Base-by-base conservation (phyloP, 768 basidiomycete species). In the Amanita polypyramis region DNA sequence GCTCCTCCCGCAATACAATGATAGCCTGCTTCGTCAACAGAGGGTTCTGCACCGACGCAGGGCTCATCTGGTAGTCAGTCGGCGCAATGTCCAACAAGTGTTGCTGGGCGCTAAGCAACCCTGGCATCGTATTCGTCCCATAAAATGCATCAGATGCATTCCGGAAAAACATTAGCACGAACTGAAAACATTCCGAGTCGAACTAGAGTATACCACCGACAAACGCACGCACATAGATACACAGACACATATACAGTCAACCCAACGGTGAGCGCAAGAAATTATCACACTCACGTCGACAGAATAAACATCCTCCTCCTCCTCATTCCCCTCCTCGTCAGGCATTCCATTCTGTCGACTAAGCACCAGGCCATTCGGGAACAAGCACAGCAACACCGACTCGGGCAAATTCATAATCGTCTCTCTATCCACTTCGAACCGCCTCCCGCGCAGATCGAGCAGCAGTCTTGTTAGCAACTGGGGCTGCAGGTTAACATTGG, bases 341-440 rank as follows among this genome's bases (percentile, higher is more conserved):
- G 79, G 78, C 47, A 86, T 66, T 14, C 82, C 82, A 51, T 85
- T 86, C 60, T 94, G 89, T 52, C 93, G 75, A 60, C 85, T 92
- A 46, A 97, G 75, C 33, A 97, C 92, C 51, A 97, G 79, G 15
- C 95, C 96, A 59, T 98, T 98, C 8, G 96, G 96, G 61, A 98
- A 99, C 52, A 99, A 73, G 65, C 94, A 97, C 32, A 99, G 72
- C 45, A 98, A 74, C 39, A 99, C 92, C 14, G 89, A 92, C 77
- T 99, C 96, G 2, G 96, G 96, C 15, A 99, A 75, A 62, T 94
- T 91, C 93, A 98, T 96, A 61, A 99, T 85, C 5, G 88, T 93
- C 69, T 98, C 95, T 55, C 95, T 77, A 68, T 98, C 96, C 37
- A 99, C 91, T 51, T 88, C 82, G 68, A 98, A 94, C 52, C 92